A percentile compares a stretch with the other conserved stretches of the same genome.
Conservation (phyloP, 352 stramenopile species). For the Pythium vanterpoolii region DNA sequence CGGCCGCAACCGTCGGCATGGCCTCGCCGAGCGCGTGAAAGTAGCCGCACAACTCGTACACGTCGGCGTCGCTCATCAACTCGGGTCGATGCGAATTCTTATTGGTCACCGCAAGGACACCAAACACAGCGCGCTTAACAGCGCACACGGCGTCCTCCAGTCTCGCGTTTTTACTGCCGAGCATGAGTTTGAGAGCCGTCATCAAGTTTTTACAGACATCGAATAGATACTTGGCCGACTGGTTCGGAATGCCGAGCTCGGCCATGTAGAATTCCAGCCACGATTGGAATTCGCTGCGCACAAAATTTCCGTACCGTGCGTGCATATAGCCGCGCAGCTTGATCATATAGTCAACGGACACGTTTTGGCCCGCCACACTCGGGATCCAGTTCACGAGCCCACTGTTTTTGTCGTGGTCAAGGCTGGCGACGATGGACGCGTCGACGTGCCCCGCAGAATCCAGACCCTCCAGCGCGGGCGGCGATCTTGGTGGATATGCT, state of each 20-base stretch:
- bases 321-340: not conserved
- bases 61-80: not conserved
- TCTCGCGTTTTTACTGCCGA: not conserved
- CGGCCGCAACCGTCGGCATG: not conserved
- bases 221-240: not conserved
- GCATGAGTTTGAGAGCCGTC: not conserved
- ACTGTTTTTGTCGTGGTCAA: not conserved
- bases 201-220: not conserved
- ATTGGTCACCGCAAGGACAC: not conserved
- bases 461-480: too few species aligned
- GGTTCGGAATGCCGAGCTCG: not conserved
- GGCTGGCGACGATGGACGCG: not conserved
- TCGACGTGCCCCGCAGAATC: not conserved
- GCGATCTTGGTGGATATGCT: too few species aligned
- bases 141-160: not conserved
- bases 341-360: not conserved
- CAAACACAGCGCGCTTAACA: not conserved
- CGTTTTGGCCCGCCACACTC: not conserved
- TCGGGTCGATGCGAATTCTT: not conserved
- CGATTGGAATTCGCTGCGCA: not conserved
- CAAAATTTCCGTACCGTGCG: not conserved
- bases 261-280: not conserved
- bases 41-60: not conserved
- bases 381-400: not conserved
- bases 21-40: not conserved